Evolutionary conservation across 108 stramenopile genomes (phyloP).

Genomic region (Nitzschia sp.): DNA sequence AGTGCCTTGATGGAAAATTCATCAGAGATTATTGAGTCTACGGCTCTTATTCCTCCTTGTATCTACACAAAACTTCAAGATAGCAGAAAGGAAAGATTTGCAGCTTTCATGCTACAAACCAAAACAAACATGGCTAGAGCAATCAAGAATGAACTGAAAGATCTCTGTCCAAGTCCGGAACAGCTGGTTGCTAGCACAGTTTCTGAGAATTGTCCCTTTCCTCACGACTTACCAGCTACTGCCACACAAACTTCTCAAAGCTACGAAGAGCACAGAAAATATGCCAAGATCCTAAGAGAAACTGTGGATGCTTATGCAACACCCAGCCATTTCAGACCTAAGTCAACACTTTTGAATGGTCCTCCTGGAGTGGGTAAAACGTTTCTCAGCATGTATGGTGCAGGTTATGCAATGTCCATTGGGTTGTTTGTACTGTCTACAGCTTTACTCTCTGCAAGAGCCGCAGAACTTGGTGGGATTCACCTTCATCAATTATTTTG

Average conservation of each 20-base stretch:
- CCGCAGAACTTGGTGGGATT: not conserved
- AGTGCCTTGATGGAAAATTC: not conserved
- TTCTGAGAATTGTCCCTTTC: not conserved
- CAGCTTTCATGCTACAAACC: not conserved
- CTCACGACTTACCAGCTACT: not conserved
- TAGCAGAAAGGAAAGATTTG: not conserved
- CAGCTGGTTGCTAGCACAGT: not conserved
- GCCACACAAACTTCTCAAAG: not conserved
- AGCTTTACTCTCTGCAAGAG: not conserved
- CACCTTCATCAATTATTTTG: not conserved
- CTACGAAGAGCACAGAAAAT: not conserved
- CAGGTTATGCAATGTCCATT: not conserved
- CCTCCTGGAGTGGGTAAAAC: not conserved
- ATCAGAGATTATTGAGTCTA: no score
- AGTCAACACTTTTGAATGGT: not conserved
- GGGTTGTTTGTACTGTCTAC: not conserved
- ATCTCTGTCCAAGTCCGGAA: not conserved
- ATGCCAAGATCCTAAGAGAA: not conserved
- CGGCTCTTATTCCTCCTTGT: not conserved
- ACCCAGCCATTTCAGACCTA: not conserved
- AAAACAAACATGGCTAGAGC: not conserved
- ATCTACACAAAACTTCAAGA: not conserved
- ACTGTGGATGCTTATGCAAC: not conserved
- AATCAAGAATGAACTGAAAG: not conserved
- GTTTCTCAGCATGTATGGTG: not conserved